These are phyloP conservation scores for Fremontodendron californicum DNA, from an alignment of 345 rosid species.

Conservation along the genomic window DNA sequence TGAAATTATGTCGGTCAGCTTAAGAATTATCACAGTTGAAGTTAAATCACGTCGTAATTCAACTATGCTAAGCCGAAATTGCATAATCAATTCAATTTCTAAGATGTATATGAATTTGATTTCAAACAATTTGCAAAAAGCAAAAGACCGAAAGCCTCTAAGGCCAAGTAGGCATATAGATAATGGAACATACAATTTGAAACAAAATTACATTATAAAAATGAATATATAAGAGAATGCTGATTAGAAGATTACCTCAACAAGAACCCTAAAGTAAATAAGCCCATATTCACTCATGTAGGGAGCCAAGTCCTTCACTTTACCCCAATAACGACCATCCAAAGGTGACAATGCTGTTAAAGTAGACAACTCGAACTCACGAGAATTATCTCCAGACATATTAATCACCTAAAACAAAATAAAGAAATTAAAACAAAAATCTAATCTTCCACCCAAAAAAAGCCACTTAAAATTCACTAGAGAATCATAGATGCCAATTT, in stretches of 20 bases:
- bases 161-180: not conserved
- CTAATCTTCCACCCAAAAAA: not conserved
- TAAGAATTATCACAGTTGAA: not conserved
- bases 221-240: not conserved
- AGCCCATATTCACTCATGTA: constrained; percentile 84
- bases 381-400: constrained; percentile 34
- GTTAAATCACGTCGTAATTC: not conserved
- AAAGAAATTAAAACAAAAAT: not conserved
- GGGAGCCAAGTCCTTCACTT: constrained; percentile 82
- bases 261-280: constrained; percentile 70
- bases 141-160: not conserved
- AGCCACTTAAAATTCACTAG: not conserved
- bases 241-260: constrained; percentile 53
- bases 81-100: not conserved
- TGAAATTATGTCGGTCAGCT: not conserved
- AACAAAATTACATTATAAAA: not conserved
- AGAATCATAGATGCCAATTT: not conserved
- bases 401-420: constrained; percentile 30
- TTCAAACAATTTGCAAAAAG: not conserved
- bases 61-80: not conserved
- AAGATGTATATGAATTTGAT: not conserved
- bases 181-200: not conserved
- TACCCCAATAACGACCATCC: constrained; percentile 92
- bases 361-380: constrained; percentile 58
- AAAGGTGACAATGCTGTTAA: constrained; percentile 84